These are phyloP conservation scores for Pythium dissimile DNA, from an alignment of 352 stramenopile genomes.

Conservation along the genomic window DNA sequence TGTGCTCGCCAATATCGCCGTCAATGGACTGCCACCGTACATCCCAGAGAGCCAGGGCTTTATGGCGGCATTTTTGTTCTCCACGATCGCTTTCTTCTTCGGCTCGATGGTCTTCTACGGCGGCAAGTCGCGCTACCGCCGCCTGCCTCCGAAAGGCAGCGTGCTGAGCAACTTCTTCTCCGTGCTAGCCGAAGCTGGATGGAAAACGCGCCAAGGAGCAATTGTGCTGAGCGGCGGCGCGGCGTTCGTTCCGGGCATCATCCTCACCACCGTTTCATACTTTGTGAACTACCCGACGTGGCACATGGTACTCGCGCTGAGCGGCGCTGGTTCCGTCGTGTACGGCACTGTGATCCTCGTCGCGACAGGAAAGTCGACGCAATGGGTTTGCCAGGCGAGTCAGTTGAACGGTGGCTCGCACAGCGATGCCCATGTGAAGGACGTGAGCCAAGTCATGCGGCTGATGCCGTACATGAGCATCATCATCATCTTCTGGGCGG, in stretches of 20 bases:
- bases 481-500: constrained; percentile 85
- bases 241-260: constrained; percentile 71
- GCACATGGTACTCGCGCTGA: constrained; percentile 61
- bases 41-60: constrained; percentile 84
- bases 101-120: constrained; percentile 79
- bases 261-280: constrained; percentile 80
- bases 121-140: constrained; percentile 58
- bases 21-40: constrained; percentile 85
- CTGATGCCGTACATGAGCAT: constrained; percentile 78
- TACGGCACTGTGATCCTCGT: constrained; percentile 75
- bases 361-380: constrained; percentile 48
- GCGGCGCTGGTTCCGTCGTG: constrained; percentile 44
- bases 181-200: constrained; percentile 60
- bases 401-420: constrained; percentile 51
- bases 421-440: constrained; percentile 52
- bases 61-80: constrained; percentile 86
- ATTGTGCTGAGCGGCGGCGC: constrained; percentile 72
- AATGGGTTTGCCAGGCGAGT: constrained; percentile 50
- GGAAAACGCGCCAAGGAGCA: constrained; percentile 31
- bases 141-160: constrained; percentile 70
- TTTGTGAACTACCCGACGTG: constrained; percentile 58
- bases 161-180: constrained; percentile 69
- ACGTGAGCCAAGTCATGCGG: constrained; percentile 71
- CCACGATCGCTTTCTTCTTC: constrained; percentile 73
- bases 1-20: constrained; percentile 86